phyloP scores from a whole-genome alignment of 345 rosid species.

The Stellera chamaejasme region DNA sequence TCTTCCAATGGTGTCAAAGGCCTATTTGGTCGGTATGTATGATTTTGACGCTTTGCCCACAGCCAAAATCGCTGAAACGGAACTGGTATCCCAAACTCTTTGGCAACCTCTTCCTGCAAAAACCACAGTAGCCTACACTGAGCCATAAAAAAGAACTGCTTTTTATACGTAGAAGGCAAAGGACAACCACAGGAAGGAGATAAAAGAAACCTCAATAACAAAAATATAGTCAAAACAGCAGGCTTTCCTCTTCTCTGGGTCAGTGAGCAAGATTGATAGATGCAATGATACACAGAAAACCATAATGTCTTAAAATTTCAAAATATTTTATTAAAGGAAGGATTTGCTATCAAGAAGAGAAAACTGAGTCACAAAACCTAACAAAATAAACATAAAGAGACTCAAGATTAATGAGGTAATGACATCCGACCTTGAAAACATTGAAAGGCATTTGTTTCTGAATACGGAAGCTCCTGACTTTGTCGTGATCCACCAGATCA shows the following conservation, averaged over 20 bases:
- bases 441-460: slow-evolving; percentile 76
- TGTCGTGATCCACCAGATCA: slow-evolving; percentile 96
- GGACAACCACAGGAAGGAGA: too few species aligned
- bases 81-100: slow-evolving; percentile 77
- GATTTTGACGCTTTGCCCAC: slow-evolving; percentile 95
- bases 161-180: too few species aligned
- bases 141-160: not conserved
- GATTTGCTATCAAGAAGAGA: too few species aligned
- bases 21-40: slow-evolving; percentile 85
- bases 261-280: not conserved
- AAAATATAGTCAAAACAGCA: too few species aligned
- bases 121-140: slow-evolving; percentile 3
- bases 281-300: too few species aligned
- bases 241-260: not conserved
- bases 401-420: not conserved
- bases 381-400: not conserved
- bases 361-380: not conserved
- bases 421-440: slow-evolving; percentile 60
- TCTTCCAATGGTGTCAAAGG: slow-evolving; percentile 76
- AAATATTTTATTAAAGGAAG: too few species aligned
- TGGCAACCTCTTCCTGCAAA: slow-evolving; percentile 87
- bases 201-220: too few species aligned
- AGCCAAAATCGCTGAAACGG: slow-evolving; percentile 92
- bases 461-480: slow-evolving; percentile 82
- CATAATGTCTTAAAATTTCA: too few species aligned